Base-by-base conservation (phyloP, 805 yeast genomes). In the Sugiyamaella valdiviana region DNA sequence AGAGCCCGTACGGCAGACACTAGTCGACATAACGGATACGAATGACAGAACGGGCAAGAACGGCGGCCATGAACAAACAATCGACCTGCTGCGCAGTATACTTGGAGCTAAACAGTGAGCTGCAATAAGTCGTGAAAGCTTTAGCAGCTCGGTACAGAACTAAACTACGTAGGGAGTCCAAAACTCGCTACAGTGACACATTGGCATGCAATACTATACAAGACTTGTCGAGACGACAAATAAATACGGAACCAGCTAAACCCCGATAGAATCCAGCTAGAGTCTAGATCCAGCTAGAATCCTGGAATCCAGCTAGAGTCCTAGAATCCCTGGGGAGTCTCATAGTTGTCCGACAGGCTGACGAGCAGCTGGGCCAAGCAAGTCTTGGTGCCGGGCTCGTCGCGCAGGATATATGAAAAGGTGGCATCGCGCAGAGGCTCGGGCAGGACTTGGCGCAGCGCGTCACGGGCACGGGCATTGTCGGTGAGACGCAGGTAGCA, bases 401-500 rank as follows among this genome's bases (percentile, higher is more conserved):
- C 98, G 58, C 83, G 80, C 48, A 91, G 73, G 2, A 83, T 82
- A 40, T 75, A 72, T 35, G 83, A 78, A 64, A 93, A 90, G 0
- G 98, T 86, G 16, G 86, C 91, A 63, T 86, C 95, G 53, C 86
- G 79, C 59, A 91, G 73, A 2, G 95, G 86, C 57, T 84, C 91
- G 1, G 99, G 98, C 44, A 93, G 69, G 19, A 86, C 82, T 50
- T 80, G 83, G 41, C 85, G 82, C 56, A 91, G 73, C 0, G 96
- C 89, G 54, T 85, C 85, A 56, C 96, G 75, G 2, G 98, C 97
- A 54, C 95, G 95, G 32, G 80, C 72, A 59, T 91, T 90, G 63
- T 91, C 99, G 40, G 93, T 80, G 42, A 91, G 73, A 55, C 99
- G 77, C 69, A 91, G 73, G 63, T 91, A 91, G 64, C 99, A 91